Evolutionary conservation across 345 rosid species (phyloP), one percentile per base, ranked within the genome.

Genomic region (Heritiera littoralis): DNA sequence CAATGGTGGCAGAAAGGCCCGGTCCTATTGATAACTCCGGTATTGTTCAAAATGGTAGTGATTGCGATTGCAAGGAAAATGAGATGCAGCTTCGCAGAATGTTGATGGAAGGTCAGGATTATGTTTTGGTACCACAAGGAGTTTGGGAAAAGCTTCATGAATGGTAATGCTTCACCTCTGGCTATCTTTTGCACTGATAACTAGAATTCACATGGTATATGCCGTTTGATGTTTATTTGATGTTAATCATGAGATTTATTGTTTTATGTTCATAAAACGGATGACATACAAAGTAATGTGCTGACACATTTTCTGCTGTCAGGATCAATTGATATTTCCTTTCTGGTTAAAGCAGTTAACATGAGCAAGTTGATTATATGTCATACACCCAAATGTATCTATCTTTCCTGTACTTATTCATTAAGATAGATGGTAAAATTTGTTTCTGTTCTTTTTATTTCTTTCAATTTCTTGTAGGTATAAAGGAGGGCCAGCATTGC

Each of bases 401-500:
- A 40, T 41, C 55, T 75, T 59, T 61, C 1, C 20, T 75, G 58
- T 46, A 61, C 30, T 48, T 43, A 17, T 76, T 49, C 5, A 54
- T 66, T 51, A 18, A 18, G 12, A 35, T 65, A 11, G 5, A 17
- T 35, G 60, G 32, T 65, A 38, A 64, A 12, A 49, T 32, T 41
- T 41, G 5, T 41, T 41, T 77, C 23, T 55, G 60, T 78, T 49
- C 23, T 65, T 10, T 51, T 20, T 75, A 41, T 69, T 3, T 72
- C 66, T 28, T 83, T 77, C 17, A 75, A 18, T 58, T 52, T 67
- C 45, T 13, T 80, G 71, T 80, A 92, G 99, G 98, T 92, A 95
- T 83, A 87, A 82, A 75, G 98, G 99, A 81, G 99, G 98, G 15
- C 98, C 99, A 51, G 72, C 88, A 38, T 75, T 95, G 84, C 97